Percentiles rank a stretch among this genome's conserved stretches.
These are phyloP conservation scores for Zychaea mexicana DNA, from an alignment of 371 early-diverging fungal genomes.

Conservation along the genomic window DNA sequence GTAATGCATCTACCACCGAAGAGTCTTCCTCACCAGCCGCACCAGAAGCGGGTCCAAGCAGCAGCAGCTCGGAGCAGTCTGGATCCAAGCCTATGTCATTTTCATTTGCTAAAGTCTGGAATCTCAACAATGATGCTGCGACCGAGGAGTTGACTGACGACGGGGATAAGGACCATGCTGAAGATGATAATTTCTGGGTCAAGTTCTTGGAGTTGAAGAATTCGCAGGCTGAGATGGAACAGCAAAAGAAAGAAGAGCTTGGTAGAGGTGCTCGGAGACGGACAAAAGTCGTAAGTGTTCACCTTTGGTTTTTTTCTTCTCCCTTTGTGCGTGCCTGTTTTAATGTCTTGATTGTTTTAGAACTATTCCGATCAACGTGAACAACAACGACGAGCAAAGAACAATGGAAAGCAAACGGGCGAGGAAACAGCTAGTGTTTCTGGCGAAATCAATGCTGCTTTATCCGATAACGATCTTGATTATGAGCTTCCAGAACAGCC, in stretches of 20 bases:
- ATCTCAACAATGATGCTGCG: constrained; percentile 17
- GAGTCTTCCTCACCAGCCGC: constrained; percentile 14
- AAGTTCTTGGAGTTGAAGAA: constrained; percentile 34
- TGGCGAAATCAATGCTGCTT: too few species aligned
- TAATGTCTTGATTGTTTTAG: too few species aligned
- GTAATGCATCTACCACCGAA: constrained; percentile 24
- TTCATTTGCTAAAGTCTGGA: constrained; percentile 53
- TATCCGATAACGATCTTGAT: too few species aligned
- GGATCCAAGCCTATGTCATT: constrained; percentile 29
- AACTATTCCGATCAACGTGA: not conserved
- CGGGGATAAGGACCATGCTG: constrained; percentile 14
- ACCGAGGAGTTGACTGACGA: constrained; percentile 20
- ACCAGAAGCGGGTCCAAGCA: not conserved
- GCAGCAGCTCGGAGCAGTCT: not conserved
- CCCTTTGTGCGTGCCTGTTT: too few species aligned
- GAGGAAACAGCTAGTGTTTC: too few species aligned
- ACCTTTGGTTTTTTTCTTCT: not conserved
- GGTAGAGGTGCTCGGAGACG: constrained; percentile 49
- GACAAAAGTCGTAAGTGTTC: constrained; percentile 20
- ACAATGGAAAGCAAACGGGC: too few species aligned
- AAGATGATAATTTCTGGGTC: constrained; percentile 51
- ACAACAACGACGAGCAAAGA: too few species aligned
- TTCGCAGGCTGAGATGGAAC: constrained; percentile 14
- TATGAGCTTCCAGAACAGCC: too few species aligned
- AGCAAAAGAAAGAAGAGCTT: constrained; percentile 12